A percentile compares a stretch with the other conserved stretches of the same genome.
These are phyloP conservation scores for Gossypium australe DNA, from an alignment of 345 rosid species.

Conservation along the genomic window DNA sequence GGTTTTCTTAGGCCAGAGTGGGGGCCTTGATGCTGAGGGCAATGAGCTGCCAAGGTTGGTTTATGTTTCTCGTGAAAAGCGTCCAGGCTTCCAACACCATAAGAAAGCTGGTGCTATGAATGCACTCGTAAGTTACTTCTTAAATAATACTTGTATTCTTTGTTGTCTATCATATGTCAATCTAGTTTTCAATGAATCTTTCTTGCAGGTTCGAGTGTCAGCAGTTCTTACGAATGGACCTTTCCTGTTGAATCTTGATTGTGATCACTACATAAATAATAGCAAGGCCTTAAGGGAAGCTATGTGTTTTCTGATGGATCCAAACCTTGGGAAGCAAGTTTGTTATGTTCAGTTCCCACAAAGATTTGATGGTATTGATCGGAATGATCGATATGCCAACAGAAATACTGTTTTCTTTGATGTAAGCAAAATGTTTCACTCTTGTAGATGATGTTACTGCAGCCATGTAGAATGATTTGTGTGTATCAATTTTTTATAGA, in stretches of 20 bases:
- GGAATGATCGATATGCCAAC: slow-evolving; percentile 84
- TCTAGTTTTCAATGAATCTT: neutral
- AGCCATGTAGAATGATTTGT: neutral
- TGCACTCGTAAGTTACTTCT: slow-evolving; percentile 53
- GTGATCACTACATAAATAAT: slow-evolving; percentile 93
- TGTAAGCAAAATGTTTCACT: slow-evolving; percentile 36
- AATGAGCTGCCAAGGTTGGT: slow-evolving; percentile 88
- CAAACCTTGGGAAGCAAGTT: slow-evolving; percentile 80
- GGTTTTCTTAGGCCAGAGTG: slow-evolving; percentile 98
- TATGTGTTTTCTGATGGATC: slow-evolving; percentile 96
- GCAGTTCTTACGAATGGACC: slow-evolving; percentile 96
- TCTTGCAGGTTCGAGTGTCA: slow-evolving; percentile 77
- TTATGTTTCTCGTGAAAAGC: slow-evolving; percentile 93
- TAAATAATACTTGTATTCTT: neutral
- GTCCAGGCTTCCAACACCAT: slow-evolving; percentile 97
- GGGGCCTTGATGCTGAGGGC: slow-evolving; percentile 92
- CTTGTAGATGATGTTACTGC: neutral
- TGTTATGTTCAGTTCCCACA: slow-evolving; percentile 97
- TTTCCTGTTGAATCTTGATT: slow-evolving; percentile 91
- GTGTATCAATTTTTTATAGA: neutral
- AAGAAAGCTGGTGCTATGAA: slow-evolving; percentile 99
- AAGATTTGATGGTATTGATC: slow-evolving; percentile 92
- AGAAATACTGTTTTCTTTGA: slow-evolving; percentile 91
- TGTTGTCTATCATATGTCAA: slow-evolving; percentile 7
- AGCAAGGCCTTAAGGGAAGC: slow-evolving; percentile 94